phyloP scores from a whole-genome alignment of 345 rosid species.

The Melaleuca alternifolia region DNA sequence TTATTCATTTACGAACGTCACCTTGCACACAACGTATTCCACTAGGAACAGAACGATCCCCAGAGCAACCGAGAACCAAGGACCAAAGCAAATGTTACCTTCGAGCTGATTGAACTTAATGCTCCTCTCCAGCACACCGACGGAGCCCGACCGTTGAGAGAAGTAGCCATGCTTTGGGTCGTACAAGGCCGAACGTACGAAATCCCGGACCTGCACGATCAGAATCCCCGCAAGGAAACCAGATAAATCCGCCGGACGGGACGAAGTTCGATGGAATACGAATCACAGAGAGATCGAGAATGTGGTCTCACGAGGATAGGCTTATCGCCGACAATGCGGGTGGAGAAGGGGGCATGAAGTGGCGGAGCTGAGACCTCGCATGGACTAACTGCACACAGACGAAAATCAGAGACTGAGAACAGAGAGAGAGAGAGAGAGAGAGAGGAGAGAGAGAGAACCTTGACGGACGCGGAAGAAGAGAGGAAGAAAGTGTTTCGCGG shows the following conservation, averaged over 20 bases:
- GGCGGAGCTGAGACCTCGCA: conserved; percentile 11
- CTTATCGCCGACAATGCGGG: conserved; percentile 45
- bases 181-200: conserved; percentile 63
- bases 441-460: background rate
- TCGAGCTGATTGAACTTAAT: conserved; percentile 74
- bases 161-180: conserved; percentile 82
- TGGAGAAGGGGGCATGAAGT: conserved; percentile 42
- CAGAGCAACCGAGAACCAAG: background rate
- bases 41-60: background rate
- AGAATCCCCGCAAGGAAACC: background rate
- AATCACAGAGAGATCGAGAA: background rate
- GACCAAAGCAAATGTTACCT: conserved; percentile 25
- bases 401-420: background rate
- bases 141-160: conserved; percentile 65
- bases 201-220: conserved; percentile 65
- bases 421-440: background rate
- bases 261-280: background rate
- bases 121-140: conserved; percentile 77
- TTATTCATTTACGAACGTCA: background rate
- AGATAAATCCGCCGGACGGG: background rate
- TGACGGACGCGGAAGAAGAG: background rate
- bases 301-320: conserved; percentile 59
- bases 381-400: conserved; percentile 20
- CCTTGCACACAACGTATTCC: background rate
- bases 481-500: background rate